Evolutionary conservation across 2,329 filamentous ascomycete genomes (phyloP).

Genomic region (Teratosphaeriaceae sp.): DNA sequence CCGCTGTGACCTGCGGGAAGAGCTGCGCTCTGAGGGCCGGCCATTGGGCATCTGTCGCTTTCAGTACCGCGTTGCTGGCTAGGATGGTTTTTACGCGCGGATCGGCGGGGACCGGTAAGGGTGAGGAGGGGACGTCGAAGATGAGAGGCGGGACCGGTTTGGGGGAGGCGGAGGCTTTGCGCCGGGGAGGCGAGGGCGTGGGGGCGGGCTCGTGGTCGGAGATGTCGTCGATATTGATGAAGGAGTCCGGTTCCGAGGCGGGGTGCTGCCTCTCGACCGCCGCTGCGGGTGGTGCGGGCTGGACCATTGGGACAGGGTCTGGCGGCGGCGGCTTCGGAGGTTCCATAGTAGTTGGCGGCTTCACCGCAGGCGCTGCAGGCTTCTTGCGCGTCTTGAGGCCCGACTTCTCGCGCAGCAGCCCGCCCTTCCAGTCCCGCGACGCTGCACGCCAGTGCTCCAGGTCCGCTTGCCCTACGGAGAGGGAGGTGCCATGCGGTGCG

Average conservation of each 20-base stretch:
- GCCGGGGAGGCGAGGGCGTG: constrained; percentile 27
- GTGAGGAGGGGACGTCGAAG: constrained; percentile 8
- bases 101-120: background rate
- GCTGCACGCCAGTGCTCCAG: constrained; percentile 63
- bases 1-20: constrained; percentile 42
- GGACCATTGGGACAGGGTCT: background rate
- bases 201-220: constrained; percentile 25
- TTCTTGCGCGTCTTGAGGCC: background rate
- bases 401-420: constrained; percentile 10
- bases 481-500: constrained; percentile 23
- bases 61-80: constrained; percentile 11
- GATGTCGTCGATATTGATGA: constrained; percentile 27
- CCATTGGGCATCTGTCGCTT: constrained; percentile 25
- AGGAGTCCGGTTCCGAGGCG: constrained; percentile 7
- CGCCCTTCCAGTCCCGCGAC: constrained; percentile 58
- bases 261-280: background rate
- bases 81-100: background rate
- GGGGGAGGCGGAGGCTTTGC: constrained; percentile 20
- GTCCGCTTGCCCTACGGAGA: constrained; percentile 24
- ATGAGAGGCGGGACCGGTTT: constrained; percentile 15
- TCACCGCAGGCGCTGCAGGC: background rate
- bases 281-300: background rate
- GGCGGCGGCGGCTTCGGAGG: background rate
- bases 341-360: background rate
- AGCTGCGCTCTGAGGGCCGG: constrained; percentile 30